phyloP scores from a whole-genome alignment of 2,329 filamentous ascomycete genomes.

The Westerdykella sp. region DNA sequence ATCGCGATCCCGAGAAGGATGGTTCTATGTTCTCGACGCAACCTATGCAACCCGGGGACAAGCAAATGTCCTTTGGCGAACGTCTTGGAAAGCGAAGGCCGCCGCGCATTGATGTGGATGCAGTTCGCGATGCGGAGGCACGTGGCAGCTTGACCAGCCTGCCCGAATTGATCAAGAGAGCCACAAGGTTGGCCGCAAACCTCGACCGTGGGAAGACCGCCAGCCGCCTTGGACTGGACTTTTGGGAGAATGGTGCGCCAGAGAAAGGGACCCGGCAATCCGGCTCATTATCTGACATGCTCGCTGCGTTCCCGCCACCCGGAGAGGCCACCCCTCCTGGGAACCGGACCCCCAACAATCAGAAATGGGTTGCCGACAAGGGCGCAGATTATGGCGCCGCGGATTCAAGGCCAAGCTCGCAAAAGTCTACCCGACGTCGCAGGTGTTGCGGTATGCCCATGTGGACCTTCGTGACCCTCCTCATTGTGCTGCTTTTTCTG shows the following conservation, averaged over 20 bases:
- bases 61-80: constrained; percentile 33
- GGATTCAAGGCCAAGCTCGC: constrained; percentile 16
- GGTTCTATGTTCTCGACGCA: constrained; percentile 22
- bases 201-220: constrained; percentile 74
- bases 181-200: constrained; percentile 78
- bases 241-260: constrained; percentile 37
- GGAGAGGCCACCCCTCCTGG: constrained; percentile 45
- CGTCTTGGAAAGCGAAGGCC: constrained; percentile 48
- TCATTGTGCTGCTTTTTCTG: constrained; percentile 62
- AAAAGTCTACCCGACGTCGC: constrained; percentile 42
- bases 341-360: constrained; percentile 12
- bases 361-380: constrained; percentile 24
- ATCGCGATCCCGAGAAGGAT: constrained; percentile 22
- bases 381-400: constrained; percentile 5
- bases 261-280: constrained; percentile 40
- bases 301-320: constrained; percentile 59
- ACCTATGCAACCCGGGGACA: constrained; percentile 26
- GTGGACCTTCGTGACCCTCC: constrained; percentile 65
- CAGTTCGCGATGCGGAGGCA: constrained; percentile 71
- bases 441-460: constrained; percentile 78
- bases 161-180: constrained; percentile 81
- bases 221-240: constrained; percentile 50
- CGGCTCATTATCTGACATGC: constrained; percentile 56
- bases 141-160: constrained; percentile 88
- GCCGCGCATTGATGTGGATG: constrained; percentile 73